Conservation (phyloP, 169 alveolate genomes). For the Eimeria acervulina region DNA sequence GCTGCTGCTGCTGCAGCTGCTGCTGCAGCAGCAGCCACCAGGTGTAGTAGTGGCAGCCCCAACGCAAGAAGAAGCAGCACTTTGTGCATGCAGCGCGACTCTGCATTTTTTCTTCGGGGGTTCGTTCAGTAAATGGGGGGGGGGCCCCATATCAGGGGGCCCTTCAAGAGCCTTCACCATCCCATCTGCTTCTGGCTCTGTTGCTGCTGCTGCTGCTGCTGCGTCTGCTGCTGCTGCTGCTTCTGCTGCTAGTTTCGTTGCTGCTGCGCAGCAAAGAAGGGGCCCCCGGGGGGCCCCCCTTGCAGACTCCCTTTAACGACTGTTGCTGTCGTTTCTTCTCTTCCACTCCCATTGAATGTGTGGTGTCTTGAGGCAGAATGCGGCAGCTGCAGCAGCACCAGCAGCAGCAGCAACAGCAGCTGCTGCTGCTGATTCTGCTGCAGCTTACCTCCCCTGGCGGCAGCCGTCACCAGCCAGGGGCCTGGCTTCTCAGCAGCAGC, state of each 20-base stretch:
- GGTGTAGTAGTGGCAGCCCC: background rate
- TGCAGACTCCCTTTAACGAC: background rate
- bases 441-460: too few relatives aligned
- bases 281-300: background rate
- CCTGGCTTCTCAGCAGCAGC: too few relatives aligned
- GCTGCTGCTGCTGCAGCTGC: background rate
- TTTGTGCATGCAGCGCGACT: background rate
- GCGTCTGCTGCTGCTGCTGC: background rate
- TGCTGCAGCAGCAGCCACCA: background rate
- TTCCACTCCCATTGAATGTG: background rate
- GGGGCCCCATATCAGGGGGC: background rate
- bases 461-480: too few relatives aligned
- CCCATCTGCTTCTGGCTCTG: background rate
- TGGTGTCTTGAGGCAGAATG: too few relatives aligned
- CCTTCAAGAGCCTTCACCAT: background rate
- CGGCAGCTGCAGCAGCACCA: background rate
- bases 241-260: background rate
- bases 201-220: constrained; percentile 37
- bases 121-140: background rate
- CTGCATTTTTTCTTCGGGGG: background rate
- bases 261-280: background rate
- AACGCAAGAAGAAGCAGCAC: background rate
- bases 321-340: background rate
- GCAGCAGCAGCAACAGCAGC: background rate
- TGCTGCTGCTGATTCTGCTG: background rate